Conservation (phyloP, 352 stramenopile genomes). For the Globisporangium abappressorium region DNA sequence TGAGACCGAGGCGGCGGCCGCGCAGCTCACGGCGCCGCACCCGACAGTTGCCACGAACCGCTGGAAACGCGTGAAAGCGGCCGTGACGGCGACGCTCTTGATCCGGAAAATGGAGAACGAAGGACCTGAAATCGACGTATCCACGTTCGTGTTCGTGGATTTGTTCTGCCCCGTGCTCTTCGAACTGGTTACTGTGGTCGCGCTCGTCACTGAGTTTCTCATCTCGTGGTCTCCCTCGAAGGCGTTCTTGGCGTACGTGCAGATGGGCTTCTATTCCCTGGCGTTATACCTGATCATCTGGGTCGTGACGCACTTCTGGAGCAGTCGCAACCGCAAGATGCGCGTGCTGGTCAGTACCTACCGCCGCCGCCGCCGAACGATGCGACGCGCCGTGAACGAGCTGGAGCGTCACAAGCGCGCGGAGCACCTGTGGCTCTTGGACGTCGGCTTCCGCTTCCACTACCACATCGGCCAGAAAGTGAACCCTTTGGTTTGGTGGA, state of each 20-base stretch:
- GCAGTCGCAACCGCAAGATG: constrained; percentile 76
- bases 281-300: constrained; percentile 60
- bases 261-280: constrained; percentile 63
- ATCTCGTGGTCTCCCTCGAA: constrained; percentile 54
- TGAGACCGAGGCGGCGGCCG: constrained; percentile 20
- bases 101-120: constrained; percentile 58
- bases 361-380: constrained; percentile 48
- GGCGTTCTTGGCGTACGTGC: constrained; percentile 67
- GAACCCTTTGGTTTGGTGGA: constrained; percentile 29
- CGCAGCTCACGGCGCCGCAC: constrained; percentile 7
- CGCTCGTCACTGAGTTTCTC: constrained; percentile 51
- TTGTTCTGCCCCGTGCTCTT: constrained; percentile 73
- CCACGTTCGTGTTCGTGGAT: constrained; percentile 75
- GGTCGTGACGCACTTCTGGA: constrained; percentile 80
- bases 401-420: constrained; percentile 62
- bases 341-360: constrained; percentile 75
- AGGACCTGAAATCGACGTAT: constrained; percentile 59
- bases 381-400: constrained; percentile 45
- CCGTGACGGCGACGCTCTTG: constrained; percentile 53
- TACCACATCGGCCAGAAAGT: constrained; percentile 48
- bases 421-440: constrained; percentile 67
- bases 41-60: constrained; percentile 28
- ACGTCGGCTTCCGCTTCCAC: constrained; percentile 74
- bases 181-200: constrained; percentile 48
- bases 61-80: constrained; percentile 53